phyloP scores from a whole-genome alignment of 306 rosid genomes.

The Dryas alaskensis region DNA sequence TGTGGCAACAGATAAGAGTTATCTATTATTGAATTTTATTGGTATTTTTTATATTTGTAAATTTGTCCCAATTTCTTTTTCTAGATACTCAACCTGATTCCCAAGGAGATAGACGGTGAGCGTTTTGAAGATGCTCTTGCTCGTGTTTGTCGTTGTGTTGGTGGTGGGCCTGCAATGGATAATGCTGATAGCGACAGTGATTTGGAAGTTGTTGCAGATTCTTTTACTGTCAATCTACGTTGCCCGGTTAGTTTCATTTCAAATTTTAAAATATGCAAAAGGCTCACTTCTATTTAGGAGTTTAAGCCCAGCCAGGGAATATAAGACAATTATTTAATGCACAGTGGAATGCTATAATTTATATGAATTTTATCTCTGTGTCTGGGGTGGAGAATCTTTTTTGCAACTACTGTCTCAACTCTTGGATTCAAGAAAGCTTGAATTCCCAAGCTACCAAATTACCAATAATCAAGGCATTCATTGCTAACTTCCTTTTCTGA shows the following conservation, averaged over 20 bases:
- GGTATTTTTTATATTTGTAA: constrained; percentile 11
- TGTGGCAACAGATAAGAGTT: neutral
- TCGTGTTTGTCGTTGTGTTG: constrained; percentile 74
- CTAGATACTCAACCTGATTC: constrained; percentile 72
- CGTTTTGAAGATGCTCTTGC: constrained; percentile 83
- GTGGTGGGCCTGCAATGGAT: constrained; percentile 77
- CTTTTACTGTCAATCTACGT: constrained; percentile 75
- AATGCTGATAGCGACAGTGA: constrained; percentile 93
- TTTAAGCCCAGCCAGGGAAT: neutral
- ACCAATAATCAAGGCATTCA: neutral
- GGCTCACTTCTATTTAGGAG: neutral
- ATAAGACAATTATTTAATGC: neutral
- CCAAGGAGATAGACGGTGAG: constrained; percentile 87
- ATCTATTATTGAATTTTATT: neutral
- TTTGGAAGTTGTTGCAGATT: constrained; percentile 92
- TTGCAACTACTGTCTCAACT: neutral
- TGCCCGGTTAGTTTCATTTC: constrained; percentile 75
- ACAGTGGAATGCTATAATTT: neutral
- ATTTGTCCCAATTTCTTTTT: constrained; percentile 2
- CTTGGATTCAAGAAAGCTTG: neutral
- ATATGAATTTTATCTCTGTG: neutral
- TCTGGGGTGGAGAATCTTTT: neutral
- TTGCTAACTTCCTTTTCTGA: neutral
- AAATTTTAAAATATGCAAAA: neutral
- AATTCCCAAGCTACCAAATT: neutral